Base-by-base conservation (phyloP, 2,329 filamentous ascomycete species). In the Apiospora hydei region DNA sequence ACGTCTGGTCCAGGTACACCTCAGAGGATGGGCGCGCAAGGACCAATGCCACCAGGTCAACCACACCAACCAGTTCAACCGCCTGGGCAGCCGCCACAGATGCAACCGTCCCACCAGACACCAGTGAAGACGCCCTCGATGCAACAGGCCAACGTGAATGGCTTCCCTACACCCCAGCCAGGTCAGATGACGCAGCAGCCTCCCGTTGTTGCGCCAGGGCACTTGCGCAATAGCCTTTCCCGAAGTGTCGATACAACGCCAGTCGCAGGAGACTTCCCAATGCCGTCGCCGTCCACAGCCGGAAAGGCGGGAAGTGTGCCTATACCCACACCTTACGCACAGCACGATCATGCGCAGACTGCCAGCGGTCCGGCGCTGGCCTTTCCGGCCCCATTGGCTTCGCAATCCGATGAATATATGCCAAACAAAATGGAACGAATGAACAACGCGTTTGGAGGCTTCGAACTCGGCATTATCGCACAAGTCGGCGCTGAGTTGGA, bases 401-500 rank as follows among this genome's bases (percentile, higher is more conserved):
- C 82, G 1, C 84, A 88, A 70, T 83, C 87, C 0, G 86, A 89
- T 16, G 85, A 88, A 67, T 90, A 91, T 74, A 83, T 84, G 46
- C 89, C 89, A 0, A 88, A 86, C 76, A 85, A 85, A 13, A 85
- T 89, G 11, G 84, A 88, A 69, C 73, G 78, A 53, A 72, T 71
- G 41, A 76, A 89, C 49, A 87, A 88, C 57, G 87, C 88, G 1
- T 91, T 91, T 81, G 95, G 95, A 11, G 94, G 94, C 0, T 87
- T 96, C 72, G 89, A 93, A 72, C 84, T 95, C 16, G 85, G 89
- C 49, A 88, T 91, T 6, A 85, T 94, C 30, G 86, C 86, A 71
- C 88, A 89, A 69, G 81, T 95, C 69, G 92, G 92, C 6, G 86
- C 88, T 46, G 90, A 94, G 67, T 86, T 98, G 49, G 85, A 90